These are phyloP conservation scores for Cymbopogon flexuosus DNA, from an alignment of 202 grass and related monocot genomes.

Conservation along the genomic window DNA sequence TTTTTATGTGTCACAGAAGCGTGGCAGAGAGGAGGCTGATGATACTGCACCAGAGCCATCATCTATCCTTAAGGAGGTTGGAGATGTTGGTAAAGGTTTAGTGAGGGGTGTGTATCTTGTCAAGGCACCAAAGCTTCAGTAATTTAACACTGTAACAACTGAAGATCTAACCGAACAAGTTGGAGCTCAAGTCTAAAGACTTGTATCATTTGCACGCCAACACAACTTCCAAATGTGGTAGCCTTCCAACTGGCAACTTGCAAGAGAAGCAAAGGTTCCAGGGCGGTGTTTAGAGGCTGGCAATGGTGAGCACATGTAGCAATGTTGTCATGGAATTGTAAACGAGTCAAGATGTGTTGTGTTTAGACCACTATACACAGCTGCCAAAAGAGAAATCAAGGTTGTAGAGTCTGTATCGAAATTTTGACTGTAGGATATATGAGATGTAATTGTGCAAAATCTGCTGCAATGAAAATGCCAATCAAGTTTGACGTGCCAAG, in stretches of 20 bases:
- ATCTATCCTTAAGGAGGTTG: slow-evolving; percentile 69
- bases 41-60: slow-evolving; percentile 41
- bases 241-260: not conserved
- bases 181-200: not conserved
- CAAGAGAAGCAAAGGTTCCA: not conserved
- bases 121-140: slow-evolving; percentile 56
- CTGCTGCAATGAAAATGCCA: not conserved
- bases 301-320: not conserved
- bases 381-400: not conserved
- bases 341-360: not conserved
- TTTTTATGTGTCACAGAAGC: slow-evolving; percentile 58
- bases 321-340: not conserved
- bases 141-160: not conserved
- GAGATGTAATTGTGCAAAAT: not conserved
- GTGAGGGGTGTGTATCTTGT: slow-evolving; percentile 80
- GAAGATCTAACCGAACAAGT: not conserved
- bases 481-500: not conserved
- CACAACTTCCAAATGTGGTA: not conserved
- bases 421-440: slow-evolving; percentile 31
- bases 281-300: not conserved
- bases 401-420: slow-evolving; percentile 16
- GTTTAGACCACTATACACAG: not conserved
- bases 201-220: not conserved
- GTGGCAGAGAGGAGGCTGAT: slow-evolving; percentile 54
- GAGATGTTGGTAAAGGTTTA: slow-evolving; percentile 76